Percentiles rank a stretch among this genome's conserved stretches.
Conservation (phyloP, 106 monocot genomes). For the Allium sativum region DNA sequence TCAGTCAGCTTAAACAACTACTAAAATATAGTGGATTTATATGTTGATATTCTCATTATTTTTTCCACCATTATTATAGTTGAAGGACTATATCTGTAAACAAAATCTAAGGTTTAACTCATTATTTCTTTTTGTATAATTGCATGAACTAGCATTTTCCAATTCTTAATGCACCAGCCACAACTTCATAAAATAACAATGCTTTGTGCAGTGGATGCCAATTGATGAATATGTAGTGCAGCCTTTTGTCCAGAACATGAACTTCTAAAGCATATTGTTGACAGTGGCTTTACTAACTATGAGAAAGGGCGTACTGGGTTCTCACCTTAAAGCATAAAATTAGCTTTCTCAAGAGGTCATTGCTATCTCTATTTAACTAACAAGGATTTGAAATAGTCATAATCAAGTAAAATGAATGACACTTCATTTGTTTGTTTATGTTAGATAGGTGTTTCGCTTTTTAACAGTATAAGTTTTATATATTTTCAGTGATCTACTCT, state of each 20-base stretch:
- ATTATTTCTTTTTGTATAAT: no score
- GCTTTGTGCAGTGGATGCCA: conserved; percentile 73
- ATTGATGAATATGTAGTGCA: conserved; percentile 60
- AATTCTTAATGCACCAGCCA: no score
- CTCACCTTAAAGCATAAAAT: conserved; percentile 33
- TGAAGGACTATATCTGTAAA: no score
- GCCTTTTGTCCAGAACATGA: conserved; percentile 55
- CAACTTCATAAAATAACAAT: neutral
- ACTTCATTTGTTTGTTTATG: conserved; percentile 6
- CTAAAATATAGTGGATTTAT: no score
- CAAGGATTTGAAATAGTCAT: conserved; percentile 30
- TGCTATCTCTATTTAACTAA: conserved; percentile 47
- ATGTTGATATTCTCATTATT: no score
- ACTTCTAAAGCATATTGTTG: conserved; percentile 45
- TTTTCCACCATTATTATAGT: no score
- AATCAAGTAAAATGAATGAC: conserved; percentile 6
- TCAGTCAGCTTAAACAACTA: no score
- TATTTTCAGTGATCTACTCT: no score
- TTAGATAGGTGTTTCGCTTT: neutral
- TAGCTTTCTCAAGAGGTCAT: conserved; percentile 29
- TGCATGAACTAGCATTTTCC: no score
- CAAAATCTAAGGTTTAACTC: no score
- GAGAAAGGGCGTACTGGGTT: conserved; percentile 53
- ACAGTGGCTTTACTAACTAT: conserved; percentile 43
- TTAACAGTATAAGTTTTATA: neutral